These are phyloP conservation scores for Quercus agrifolia DNA, from an alignment of 306 rosid species.

Conservation along the genomic window DNA sequence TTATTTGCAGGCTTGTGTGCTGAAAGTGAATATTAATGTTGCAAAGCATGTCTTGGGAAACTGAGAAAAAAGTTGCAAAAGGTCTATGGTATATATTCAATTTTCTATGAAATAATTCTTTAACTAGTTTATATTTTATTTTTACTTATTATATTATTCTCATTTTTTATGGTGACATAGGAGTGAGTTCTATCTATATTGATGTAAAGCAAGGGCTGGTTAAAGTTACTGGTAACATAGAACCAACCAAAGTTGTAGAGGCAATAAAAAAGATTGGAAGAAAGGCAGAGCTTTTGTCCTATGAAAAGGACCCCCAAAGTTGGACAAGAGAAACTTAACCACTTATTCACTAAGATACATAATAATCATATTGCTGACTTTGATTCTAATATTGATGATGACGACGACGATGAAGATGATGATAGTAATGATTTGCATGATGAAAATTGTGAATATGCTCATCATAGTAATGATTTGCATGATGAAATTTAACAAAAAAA, in stretches of 20 bases:
- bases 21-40: background rate
- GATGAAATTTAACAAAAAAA: background rate
- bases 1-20: background rate
- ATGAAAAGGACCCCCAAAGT: background rate
- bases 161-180: background rate
- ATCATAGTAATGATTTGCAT: background rate
- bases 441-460: background rate
- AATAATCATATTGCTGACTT: background rate
- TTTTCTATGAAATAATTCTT: background rate
- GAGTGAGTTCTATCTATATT: background rate
- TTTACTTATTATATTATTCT: background rate
- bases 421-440: background rate
- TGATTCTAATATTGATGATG: background rate
- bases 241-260: background rate
- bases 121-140: background rate
- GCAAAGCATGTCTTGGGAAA: background rate
- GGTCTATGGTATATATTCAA: background rate
- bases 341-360: background rate
- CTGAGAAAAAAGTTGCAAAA: background rate
- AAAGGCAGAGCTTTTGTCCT: background rate
- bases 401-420: background rate
- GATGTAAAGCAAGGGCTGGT: background rate
- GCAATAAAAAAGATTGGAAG: background rate
- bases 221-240: background rate
- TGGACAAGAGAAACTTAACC: background rate